Evolutionary conservation across 148 eudicot genomes (phyloP), one percentile per base, ranked within the genome.

Genomic region (Rheum nobile): DNA sequence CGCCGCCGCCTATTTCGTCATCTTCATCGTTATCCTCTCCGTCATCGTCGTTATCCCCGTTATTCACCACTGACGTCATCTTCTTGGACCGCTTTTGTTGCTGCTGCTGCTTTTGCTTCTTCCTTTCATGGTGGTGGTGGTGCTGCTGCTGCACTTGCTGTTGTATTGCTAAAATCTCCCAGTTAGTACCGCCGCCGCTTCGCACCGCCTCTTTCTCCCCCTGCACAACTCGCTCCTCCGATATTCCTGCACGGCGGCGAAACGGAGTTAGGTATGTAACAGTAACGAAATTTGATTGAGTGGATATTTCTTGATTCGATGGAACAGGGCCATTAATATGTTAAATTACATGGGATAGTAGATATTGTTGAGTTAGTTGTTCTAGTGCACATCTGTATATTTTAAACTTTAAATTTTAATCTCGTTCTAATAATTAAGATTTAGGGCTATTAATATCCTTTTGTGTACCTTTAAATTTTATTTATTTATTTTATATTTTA

Each of bases 161-260:
- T 8, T 61, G 67, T 31, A 82, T 80, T 50, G 72, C 88, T 79
- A 82, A 44, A 55, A 81, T 77, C 71, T 87, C 98, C 98, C 97
- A 89, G 39, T 8, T 65, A 17, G 67, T 78, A 26, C 72, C 81
- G 0, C 88, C 88, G 17, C 86, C 86, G 5, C 91, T 86, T 13
- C 88, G 88, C 3, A 84, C 91, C 59, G 81, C 97, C 78, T 91
- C 95, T 74, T 86, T 87, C 67, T 90, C 94, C 46, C 85, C 90
- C 50, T 95, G 96, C 72, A 88, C 87, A 71, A 85, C 95, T 16
- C 84, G 87, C 83, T 93, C 98, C 81, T 89, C 98, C 8, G 98
- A 93, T 43, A 91, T 68, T 43, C 97, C 98, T 92, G 70, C 34
- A 31, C 43, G 2, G 39, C 6, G 39, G 4, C 2, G 6, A 37